Evolutionary conservation across 148 eudicot species (phyloP).

Genomic region (Linanthus parryae): DNA sequence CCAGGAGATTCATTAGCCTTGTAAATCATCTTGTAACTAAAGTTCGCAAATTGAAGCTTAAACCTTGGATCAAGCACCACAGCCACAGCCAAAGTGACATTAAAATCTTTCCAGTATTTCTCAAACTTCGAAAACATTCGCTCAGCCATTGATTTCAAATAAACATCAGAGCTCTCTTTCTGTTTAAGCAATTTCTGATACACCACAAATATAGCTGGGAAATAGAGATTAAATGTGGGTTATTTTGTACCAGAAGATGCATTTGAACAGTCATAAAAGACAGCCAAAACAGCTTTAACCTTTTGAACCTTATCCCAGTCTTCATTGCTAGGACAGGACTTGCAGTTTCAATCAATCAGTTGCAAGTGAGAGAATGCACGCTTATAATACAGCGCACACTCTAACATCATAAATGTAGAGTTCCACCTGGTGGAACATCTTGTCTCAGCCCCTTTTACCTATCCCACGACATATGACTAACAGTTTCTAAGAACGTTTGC

Average conservation of each 20-base stretch:
- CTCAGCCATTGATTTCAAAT: not conserved
- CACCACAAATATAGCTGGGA: too few species aligned
- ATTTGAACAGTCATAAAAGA: too few species aligned
- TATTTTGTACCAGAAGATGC: not conserved
- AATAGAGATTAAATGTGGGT: not conserved
- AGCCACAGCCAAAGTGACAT: not conserved
- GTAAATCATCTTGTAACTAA: too few species aligned
- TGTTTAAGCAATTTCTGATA: not conserved
- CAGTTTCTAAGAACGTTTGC: not conserved
- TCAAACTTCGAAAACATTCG: too few species aligned
- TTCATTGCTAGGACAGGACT: not conserved
- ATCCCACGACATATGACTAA: not conserved
- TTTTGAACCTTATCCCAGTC: not conserved
- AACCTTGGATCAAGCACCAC: not conserved
- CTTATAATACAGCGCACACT: not conserved
- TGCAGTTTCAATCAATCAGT: not conserved
- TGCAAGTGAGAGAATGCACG: not conserved
- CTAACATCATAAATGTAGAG: not conserved
- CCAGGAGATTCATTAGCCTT: not conserved
- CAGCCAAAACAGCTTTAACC: too few species aligned
- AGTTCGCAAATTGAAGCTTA: not conserved
- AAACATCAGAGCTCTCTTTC: not conserved
- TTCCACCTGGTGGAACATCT: conserved; percentile 3
- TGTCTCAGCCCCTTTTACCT: not conserved
- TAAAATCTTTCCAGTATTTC: not conserved